phyloP scores from a whole-genome alignment of 2,329 filamentous ascomycete species.

The Cordyceps fumosorosea region DNA sequence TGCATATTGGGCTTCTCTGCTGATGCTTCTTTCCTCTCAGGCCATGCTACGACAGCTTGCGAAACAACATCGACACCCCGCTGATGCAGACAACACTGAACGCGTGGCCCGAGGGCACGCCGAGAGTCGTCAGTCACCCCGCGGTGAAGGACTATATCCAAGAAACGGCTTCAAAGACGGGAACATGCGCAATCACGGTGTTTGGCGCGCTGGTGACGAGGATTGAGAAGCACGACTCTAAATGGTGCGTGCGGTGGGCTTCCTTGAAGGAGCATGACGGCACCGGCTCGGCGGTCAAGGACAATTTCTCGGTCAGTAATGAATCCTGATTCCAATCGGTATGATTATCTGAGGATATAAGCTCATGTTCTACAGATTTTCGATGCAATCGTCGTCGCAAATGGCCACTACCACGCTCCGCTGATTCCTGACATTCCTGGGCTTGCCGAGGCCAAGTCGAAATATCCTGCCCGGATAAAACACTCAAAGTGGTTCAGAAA shows the following conservation, averaged over 20 bases:
- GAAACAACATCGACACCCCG: conserved; percentile 68
- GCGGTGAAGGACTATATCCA: background rate
- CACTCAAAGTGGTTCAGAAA: conserved; percentile 13
- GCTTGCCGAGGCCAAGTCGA: conserved; percentile 53
- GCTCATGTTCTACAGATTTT: conserved; percentile 31
- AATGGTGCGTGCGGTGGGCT: background rate
- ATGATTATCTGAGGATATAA: background rate
- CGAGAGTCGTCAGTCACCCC: conserved; percentile 50
- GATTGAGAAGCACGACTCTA: background rate
- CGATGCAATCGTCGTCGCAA: conserved; percentile 60
- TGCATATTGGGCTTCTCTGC: conserved; percentile 17
- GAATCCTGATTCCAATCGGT: background rate
- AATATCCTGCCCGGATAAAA: background rate
- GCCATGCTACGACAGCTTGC: conserved; percentile 53
- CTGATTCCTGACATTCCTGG: conserved; percentile 55
- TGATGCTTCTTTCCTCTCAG: conserved; percentile 26
- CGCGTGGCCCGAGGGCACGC: conserved; percentile 52
- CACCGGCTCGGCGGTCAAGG: background rate
- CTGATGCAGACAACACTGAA: conserved; percentile 37
- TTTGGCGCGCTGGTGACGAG: background rate
- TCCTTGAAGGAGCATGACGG: background rate
- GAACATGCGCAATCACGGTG: background rate
- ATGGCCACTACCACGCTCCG: conserved; percentile 60
- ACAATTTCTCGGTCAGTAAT: background rate
- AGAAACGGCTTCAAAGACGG: background rate